A percentile compares a stretch with the other conserved stretches of the same genome.
phyloP scores from a whole-genome alignment of 495 filamentous ascomycete species.

The Lentithecium fluviatile region DNA sequence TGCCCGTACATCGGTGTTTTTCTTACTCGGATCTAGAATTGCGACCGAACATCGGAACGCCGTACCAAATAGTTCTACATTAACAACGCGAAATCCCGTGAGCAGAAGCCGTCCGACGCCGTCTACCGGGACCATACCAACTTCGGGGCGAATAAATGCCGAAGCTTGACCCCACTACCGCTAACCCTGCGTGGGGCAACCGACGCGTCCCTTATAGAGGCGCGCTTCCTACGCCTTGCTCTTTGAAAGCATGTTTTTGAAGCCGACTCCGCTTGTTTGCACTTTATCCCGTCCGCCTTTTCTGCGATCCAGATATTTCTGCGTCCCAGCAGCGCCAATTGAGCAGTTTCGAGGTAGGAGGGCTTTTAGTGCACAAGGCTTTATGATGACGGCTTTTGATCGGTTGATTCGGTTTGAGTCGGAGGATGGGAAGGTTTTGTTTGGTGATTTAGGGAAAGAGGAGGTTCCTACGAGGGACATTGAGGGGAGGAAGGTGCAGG shows the following conservation, averaged over 20 bases:
- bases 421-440: constrained; percentile 26
- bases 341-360: neutral
- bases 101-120: constrained; percentile 5
- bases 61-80: neutral
- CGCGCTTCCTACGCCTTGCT: neutral
- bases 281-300: neutral
- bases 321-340: too few species aligned
- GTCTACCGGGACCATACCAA: neutral
- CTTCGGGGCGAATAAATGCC: constrained; percentile 21
- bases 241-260: neutral
- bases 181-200: constrained; percentile 26
- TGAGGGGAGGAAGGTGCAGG: constrained; percentile 20
- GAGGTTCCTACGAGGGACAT: constrained; percentile 26
- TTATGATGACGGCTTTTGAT: constrained; percentile 22
- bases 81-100: constrained; percentile 22
- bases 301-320: neutral
- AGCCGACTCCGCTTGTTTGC: constrained; percentile 6
- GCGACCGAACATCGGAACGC: neutral
- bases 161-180: constrained; percentile 19
- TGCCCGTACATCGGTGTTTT: neutral
- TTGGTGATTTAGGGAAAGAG: constrained; percentile 18
- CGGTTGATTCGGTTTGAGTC: constrained; percentile 27
- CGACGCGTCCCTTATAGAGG: neutral
- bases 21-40: too few species aligned
- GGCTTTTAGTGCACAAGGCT: neutral